Base-by-base conservation (phyloP, 495 filamentous ascomycete genomes). In the Penicillium simplicissimum region DNA sequence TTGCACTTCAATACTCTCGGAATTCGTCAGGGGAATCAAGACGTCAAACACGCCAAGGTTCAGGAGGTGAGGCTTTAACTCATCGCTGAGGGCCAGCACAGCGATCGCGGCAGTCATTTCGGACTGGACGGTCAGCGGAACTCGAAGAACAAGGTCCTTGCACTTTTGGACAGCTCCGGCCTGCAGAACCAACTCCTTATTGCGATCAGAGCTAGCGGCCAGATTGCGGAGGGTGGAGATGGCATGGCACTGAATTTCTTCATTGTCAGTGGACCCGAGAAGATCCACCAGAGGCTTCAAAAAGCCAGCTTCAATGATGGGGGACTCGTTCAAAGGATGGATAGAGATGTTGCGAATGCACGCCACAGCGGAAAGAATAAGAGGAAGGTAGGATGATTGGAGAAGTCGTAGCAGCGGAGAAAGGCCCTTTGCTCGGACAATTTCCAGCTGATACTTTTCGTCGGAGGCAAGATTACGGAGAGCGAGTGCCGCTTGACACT, bases 101-200 rank as follows among this genome's bases (percentile, higher is more conserved):
- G 95, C 95, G 72, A 98, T 98, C 3, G 95, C 95, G 31, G 95
- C 95, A 25, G 95, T 98, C 95, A 98, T 98, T 75, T 98, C 95
- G 21, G 93, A 97, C 70, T 98, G 95, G 6, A 98, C 95, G 40
- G 88, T 94, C 49, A 98, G 83, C 0, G 96, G 93, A 28, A 98
- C 95, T 45, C 96, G 87, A 13, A 98, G 81, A 19, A 98, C 94
- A 42, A 98, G 83, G 67, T 97, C 90, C 76, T 97, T 98, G 85
- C 95, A 98, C 69, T 98, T 98, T 71, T 97, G 92, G 47, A 98
- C 95, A 17, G 95, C 95, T 15, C 96, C 95, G 11, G 95, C 95
- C 75, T 98, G 92, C 42, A 98, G 81, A 5, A 98, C 95, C 13
- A 98, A 83, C 58, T 95, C 89, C 77, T 98, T 98, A 81, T 98